A percentile compares a stretch with the other conserved stretches of the same genome.
Evolutionary conservation across 2,329 filamentous ascomycete species (phyloP).

Genomic region (Cytospora piceae): DNA sequence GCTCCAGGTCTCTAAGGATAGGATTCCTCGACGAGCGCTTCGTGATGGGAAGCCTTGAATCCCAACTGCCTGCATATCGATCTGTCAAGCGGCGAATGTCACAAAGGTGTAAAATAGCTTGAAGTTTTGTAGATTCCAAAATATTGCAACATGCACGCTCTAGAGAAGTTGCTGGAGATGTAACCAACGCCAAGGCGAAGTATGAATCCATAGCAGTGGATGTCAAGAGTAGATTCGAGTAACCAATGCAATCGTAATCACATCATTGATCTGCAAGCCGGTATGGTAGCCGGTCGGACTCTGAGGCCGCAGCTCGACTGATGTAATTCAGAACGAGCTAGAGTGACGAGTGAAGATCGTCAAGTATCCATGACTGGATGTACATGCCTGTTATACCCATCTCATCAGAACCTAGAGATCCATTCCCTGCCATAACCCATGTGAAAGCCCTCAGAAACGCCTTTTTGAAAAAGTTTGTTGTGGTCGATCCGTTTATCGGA

Average conservation of each 20-base stretch:
- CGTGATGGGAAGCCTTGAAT: background rate
- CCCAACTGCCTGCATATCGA: background rate
- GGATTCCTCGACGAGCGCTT: background rate
- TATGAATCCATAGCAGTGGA: background rate
- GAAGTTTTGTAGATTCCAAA: background rate
- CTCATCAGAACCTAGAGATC: slow-evolving; percentile 33
- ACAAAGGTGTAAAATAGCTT: background rate
- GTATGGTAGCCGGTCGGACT: slow-evolving; percentile 72
- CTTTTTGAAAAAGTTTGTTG: slow-evolving; percentile 30
- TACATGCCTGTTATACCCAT: slow-evolving; percentile 44
- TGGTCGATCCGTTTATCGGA: slow-evolving; percentile 72
- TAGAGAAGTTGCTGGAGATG: background rate
- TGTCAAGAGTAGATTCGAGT: background rate
- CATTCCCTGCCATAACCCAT: slow-evolving; percentile 33
- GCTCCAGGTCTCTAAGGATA: background rate
- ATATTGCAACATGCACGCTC: background rate
- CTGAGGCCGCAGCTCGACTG: slow-evolving; percentile 70
- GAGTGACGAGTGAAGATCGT: slow-evolving; percentile 52
- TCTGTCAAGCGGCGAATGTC: background rate
- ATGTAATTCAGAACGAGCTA: slow-evolving; percentile 57
- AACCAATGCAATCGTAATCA: slow-evolving; percentile 3
- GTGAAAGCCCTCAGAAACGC: slow-evolving; percentile 36
- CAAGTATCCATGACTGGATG: slow-evolving; percentile 43
- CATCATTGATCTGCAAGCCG: slow-evolving; percentile 55
- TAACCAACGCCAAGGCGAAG: background rate